Percentiles rank a stretch among this genome's conserved stretches.
Evolutionary conservation across 2,329 filamentous ascomycete genomes (phyloP).

Genomic region (Aspergillus caelatus): DNA sequence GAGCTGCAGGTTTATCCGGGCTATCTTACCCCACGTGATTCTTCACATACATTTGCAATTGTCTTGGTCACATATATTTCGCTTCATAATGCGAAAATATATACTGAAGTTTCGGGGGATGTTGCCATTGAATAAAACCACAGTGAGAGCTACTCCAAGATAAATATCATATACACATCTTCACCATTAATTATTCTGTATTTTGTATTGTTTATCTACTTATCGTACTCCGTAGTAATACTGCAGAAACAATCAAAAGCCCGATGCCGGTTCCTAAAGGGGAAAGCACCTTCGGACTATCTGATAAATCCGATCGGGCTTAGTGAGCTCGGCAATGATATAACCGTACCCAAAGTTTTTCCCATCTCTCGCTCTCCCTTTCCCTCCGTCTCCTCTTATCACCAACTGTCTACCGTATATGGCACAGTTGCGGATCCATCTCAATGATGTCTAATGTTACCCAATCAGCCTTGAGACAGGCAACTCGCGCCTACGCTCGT

Average conservation of each 20-base stretch:
- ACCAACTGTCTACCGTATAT: constrained; percentile 29
- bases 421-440: constrained; percentile 24
- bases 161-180: background rate
- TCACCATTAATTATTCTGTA: background rate
- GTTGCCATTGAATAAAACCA: background rate
- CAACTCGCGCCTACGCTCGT: constrained; percentile 61
- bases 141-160: background rate
- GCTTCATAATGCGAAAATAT: background rate
- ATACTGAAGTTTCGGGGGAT: too few relatives aligned
- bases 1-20: background rate
- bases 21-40: background rate
- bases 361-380: constrained; percentile 21
- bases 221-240: background rate
- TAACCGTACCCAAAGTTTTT: constrained; percentile 32
- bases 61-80: background rate
- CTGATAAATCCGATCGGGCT: constrained; percentile 29
- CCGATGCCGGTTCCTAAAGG: constrained; percentile 15
- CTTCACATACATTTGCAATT: background rate
- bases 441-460: constrained; percentile 65
- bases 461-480: constrained; percentile 74
- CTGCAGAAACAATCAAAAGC: constrained; percentile 3
- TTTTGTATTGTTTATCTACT: background rate
- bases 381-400: constrained; percentile 13
- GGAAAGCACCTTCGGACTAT: constrained; percentile 21
- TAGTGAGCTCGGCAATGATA: constrained; percentile 31